A percentile compares a stretch with the other conserved stretches of the same genome.
phyloP scores from a whole-genome alignment of 2,329 filamentous ascomycete species.

The Malbranchea zuffiana region DNA sequence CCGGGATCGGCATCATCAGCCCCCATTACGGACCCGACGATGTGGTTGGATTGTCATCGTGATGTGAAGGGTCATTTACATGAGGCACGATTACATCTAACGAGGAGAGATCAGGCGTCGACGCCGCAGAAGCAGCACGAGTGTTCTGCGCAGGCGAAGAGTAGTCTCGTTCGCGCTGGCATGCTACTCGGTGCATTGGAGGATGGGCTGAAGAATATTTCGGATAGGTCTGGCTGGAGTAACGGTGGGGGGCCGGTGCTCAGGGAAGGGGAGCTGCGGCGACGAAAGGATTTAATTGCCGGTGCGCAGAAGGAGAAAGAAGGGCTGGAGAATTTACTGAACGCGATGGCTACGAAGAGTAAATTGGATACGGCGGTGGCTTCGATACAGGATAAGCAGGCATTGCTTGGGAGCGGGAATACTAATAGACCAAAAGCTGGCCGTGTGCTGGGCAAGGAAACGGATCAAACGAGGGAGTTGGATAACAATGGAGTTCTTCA shows the following conservation, averaged over 20 bases:
- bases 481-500: slow-evolving; percentile 56
- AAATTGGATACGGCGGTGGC: slow-evolving; percentile 37
- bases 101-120: slow-evolving; percentile 48
- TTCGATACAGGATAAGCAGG: slow-evolving; percentile 37
- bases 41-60: slow-evolving; percentile 52
- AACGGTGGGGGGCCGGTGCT: slow-evolving; percentile 32
- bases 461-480: slow-evolving; percentile 49
- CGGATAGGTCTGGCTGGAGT: slow-evolving; percentile 21
- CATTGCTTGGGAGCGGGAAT: slow-evolving; percentile 27
- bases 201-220: slow-evolving; percentile 41
- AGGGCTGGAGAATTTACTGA: slow-evolving; percentile 49
- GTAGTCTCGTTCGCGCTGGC: slow-evolving; percentile 46
- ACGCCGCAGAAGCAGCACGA: slow-evolving; percentile 52
- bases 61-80: slow-evolving; percentile 52
- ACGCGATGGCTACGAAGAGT: slow-evolving; percentile 46
- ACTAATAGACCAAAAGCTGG: slow-evolving; percentile 29
- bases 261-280: slow-evolving; percentile 50
- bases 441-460: slow-evolving; percentile 45
- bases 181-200: slow-evolving; percentile 47
- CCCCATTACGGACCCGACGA: slow-evolving; percentile 41
- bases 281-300: slow-evolving; percentile 47
- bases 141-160: slow-evolving; percentile 51
- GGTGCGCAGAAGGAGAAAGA: slow-evolving; percentile 51
- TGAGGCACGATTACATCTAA: slow-evolving; percentile 48
- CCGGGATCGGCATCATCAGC: slow-evolving; percentile 23